Conservation (phyloP, 345 rosid genomes). For the Fremontodendron californicum region DNA sequence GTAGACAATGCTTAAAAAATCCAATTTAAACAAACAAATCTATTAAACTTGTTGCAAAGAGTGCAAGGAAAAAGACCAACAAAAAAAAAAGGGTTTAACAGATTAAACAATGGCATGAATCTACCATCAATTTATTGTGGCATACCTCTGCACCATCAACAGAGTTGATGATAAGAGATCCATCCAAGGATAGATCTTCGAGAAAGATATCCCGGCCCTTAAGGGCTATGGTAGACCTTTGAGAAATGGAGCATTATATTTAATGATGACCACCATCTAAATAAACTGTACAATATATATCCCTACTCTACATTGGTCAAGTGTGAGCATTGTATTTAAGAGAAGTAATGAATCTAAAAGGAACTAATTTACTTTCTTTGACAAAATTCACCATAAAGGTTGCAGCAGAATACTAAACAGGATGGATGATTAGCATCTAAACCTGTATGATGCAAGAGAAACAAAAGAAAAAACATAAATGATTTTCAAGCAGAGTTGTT, state of each 20-base stretch:
- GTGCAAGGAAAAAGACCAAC: not conserved
- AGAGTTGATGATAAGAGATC: slow-evolving; percentile 67
- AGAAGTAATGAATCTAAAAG: not conserved
- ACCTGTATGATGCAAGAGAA: not conserved
- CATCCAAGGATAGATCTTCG: slow-evolving; percentile 69
- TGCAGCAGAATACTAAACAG: not conserved
- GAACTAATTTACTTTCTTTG: not conserved
- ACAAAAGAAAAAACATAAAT: not conserved
- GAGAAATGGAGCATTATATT: slow-evolving; percentile 70
- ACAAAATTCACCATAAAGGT: not conserved
- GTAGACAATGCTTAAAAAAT: not conserved
- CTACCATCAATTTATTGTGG: not conserved
- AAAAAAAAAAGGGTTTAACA: not conserved
- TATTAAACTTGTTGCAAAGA: not conserved
- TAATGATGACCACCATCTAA: not conserved
- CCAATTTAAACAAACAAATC: not conserved
- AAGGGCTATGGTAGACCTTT: slow-evolving; percentile 66
- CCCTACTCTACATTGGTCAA: not conserved
- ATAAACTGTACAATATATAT: not conserved
- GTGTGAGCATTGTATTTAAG: not conserved
- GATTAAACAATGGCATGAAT: not conserved
- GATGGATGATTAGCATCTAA: not conserved
- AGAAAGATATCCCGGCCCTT: slow-evolving; percentile 54
- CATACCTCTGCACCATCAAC: slow-evolving; percentile 80
- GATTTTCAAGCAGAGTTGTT: not conserved